Base-by-base conservation (phyloP, 129 eudicot genomes). In the Ambrosia artemisiifolia region DNA sequence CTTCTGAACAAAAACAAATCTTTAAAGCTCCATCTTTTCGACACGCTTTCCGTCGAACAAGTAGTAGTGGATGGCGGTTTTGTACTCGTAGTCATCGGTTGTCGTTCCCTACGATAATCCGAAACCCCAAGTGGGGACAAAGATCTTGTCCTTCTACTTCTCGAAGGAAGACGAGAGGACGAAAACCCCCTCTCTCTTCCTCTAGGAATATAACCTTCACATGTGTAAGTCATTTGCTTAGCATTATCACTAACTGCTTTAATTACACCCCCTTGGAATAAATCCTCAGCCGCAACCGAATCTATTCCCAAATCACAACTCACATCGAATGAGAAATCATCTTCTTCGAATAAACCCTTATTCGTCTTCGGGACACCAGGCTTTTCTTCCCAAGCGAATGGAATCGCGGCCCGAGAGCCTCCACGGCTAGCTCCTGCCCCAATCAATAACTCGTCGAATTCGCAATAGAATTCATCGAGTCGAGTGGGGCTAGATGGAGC, bases 1-100 rank as follows among this genome's bases (percentile, higher is more conserved):
- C 97, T 91, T 40, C 97, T 78, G 59, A 91, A 91, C 85, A 91
- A 70, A 63, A 91, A 83, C 9, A 88, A 79, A 70, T 91, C 95
- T 72, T 68, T 88, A 33, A 91, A 65, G 5, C 83, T 86, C 97
- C 97, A 91, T 64, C 80, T 84, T 55, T 62, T 75, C 3, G 67
- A 66, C 14, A 66, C 73, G n/a, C 62, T 82, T 7, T 43, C 73
- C 10, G 69, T 14, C 2, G 81, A 64, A 11, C 77, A 54, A 20
- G 78, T 11, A 1, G 75, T 40, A 20, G 82, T 9, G 2, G 86
- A 72, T 2, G 67, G 69, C 4, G 68, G 34, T 19, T 28, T 18
- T 0, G 49, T 28, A 69, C 16, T 11, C 36, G 18, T 24, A n/a
- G 40, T 16, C 1, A 12, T 11, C 17, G 46, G 34, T 70, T 36